phyloP scores from a whole-genome alignment of 306 rosid species.

The Corylus heterophylla region DNA sequence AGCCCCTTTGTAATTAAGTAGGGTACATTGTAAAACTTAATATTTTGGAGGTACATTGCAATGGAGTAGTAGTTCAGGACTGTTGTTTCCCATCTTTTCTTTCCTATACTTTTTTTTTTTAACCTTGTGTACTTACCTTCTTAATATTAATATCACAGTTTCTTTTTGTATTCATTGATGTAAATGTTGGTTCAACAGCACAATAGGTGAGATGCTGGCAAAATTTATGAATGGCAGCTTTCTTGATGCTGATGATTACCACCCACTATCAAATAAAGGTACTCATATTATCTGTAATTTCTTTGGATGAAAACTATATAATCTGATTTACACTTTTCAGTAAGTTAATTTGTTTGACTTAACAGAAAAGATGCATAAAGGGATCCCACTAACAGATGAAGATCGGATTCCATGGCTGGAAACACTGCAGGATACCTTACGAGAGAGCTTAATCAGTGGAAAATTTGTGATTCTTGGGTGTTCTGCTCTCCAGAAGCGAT shows the following conservation, averaged over 20 bases:
- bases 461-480: conserved; percentile 60
- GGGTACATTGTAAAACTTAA: too few species aligned
- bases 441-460: conserved; percentile 31
- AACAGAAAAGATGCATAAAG: conserved; percentile 73
- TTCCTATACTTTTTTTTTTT: not conserved
- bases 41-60: too few species aligned
- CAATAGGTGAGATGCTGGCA: conserved; percentile 73
- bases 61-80: too few species aligned
- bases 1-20: too few species aligned
- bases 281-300: not conserved
- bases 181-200: conserved; percentile 45
- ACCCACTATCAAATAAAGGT: conserved; percentile 81
- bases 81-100: not conserved
- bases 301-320: not conserved
- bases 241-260: conserved; percentile 91
- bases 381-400: conserved; percentile 74
- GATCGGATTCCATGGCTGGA: conserved; percentile 91
- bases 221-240: conserved; percentile 44
- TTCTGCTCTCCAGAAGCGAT: conserved; percentile 71
- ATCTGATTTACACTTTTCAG: not conserved
- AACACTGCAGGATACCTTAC: conserved; percentile 38
- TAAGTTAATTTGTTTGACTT: not conserved
- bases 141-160: not conserved
- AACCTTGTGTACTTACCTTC: not conserved
- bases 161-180: conserved; percentile 8